Base-by-base conservation (phyloP, 2,329 filamentous ascomycete genomes). In the Paecilomyces variotii region DNA sequence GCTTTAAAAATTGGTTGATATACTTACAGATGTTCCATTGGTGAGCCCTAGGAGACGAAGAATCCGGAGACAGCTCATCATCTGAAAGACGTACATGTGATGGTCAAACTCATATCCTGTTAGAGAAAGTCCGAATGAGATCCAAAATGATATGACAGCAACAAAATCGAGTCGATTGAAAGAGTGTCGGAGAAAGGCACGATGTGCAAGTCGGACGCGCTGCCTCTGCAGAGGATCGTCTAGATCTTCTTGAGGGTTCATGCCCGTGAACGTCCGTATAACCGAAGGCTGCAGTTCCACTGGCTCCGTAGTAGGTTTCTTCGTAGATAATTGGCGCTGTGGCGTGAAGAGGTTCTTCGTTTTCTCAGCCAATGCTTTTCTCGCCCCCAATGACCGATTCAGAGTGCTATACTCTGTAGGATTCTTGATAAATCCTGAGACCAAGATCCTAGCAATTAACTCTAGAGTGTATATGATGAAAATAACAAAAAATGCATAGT, bases 131-230 rank as follows among this genome's bases (percentile, higher is more conserved):
- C 84, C 72, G 67, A 97, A 94, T 1, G 90, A 87, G 59, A 96
- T 87, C 94, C 94, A 99, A 74, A 91, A 99, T 0, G 93, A 88
- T n/a, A 94, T 81, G 6, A 99, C 89, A 1, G 94, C 95, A 56
- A 99, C 80, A 72, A 97, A 97, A 72, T 99, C 94, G 10, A 97
- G 82, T 56, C 94, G 85, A 70, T 97, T 97, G 77, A 99, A 99
- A 0, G 91, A 92, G 73, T 99, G 94, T 14, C 94, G 86, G 57
- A 99, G 78, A 72, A 97, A 97, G 1, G 94, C 95, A 62, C 94
- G 85, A 56, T 94, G 87, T 14, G 95, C 93, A 57, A 99, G 82
- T 63, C 96, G 88, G 64, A 88, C 82, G 61, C 93, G 87, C 71
- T 94, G 90, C 65, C 92, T 89, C 62, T 96, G 78, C 82, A 89